These are phyloP conservation scores for Daldinia sp. DNA, from an alignment of 2,329 filamentous ascomycete species.

Conservation along the genomic window DNA sequence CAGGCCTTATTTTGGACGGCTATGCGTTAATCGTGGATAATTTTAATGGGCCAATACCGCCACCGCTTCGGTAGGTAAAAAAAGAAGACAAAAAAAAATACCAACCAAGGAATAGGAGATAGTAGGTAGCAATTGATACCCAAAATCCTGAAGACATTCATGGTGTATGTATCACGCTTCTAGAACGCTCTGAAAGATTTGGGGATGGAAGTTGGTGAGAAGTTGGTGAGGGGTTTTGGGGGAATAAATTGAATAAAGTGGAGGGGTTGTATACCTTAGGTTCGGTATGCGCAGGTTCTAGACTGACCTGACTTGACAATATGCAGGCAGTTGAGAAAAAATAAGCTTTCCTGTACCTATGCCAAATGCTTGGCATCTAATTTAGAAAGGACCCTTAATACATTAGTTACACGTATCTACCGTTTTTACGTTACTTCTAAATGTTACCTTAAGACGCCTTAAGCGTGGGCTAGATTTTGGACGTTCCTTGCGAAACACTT, in stretches of 20 bases:
- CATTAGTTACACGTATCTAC: neutral
- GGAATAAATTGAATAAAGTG: neutral
- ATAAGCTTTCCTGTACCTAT: slow-evolving; percentile 1
- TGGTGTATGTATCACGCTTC: neutral
- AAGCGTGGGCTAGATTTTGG: neutral
- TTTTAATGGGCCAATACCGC: slow-evolving; percentile 5
- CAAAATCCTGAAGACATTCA: neutral
- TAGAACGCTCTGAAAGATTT: slow-evolving; percentile 4
- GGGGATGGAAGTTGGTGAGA: neutral
- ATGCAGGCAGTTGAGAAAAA: neutral
- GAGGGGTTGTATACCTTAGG: neutral
- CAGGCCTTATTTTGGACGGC: neutral
- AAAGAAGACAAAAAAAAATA: neutral
- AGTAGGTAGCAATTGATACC: slow-evolving; percentile 1
- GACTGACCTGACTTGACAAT: neutral
- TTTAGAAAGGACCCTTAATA: neutral
- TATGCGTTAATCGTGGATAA: neutral
- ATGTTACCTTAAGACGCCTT: neutral
- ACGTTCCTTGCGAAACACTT: neutral
- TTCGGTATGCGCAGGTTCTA: neutral
- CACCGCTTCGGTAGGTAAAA: neutral
- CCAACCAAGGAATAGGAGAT: neutral
- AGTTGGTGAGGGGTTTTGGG: neutral
- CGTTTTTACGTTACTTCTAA: neutral
- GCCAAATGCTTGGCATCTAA: neutral